Percentiles rank a stretch among this genome's conserved stretches.
phyloP scores from a whole-genome alignment of 371 early-diverging fungal genomes.

The Nematocida sp. region DNA sequence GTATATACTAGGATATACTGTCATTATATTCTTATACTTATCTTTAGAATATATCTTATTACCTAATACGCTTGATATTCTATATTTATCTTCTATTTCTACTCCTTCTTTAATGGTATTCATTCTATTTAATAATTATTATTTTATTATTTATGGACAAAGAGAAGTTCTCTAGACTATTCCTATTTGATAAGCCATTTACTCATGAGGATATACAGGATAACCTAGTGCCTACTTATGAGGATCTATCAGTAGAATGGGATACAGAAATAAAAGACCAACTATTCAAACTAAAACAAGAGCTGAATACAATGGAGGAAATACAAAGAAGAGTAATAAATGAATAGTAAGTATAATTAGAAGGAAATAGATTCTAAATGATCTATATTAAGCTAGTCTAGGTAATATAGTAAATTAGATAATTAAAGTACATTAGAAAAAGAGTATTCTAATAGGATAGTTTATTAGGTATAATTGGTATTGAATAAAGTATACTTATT shows the following conservation, averaged over 20 bases:
- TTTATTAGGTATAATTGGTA: too few species aligned
- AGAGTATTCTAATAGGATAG: too few species aligned
- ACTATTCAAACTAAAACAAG: slow-evolving; percentile 13
- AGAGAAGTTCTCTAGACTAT: slow-evolving; percentile 29
- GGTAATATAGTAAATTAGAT: too few species aligned
- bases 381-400: neutral
- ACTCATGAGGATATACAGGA: neutral
- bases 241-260: slow-evolving; percentile 22
- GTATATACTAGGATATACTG: neutral
- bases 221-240: neutral
- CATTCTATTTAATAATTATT: neutral
- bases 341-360: neutral
- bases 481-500: too few species aligned
- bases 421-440: too few species aligned
- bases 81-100: too few species aligned
- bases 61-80: too few species aligned
- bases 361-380: neutral
- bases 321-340: neutral
- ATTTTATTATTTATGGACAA: slow-evolving; percentile 39
- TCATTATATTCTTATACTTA: neutral
- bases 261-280: slow-evolving; percentile 43
- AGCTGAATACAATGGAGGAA: slow-evolving; percentile 1
- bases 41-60: too few species aligned
- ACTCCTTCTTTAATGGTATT: too few species aligned
- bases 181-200: slow-evolving; percentile 33